These are phyloP conservation scores for Penicillium desertorum DNA, from an alignment of 495 filamentous ascomycete species.

Conservation along the genomic window DNA sequence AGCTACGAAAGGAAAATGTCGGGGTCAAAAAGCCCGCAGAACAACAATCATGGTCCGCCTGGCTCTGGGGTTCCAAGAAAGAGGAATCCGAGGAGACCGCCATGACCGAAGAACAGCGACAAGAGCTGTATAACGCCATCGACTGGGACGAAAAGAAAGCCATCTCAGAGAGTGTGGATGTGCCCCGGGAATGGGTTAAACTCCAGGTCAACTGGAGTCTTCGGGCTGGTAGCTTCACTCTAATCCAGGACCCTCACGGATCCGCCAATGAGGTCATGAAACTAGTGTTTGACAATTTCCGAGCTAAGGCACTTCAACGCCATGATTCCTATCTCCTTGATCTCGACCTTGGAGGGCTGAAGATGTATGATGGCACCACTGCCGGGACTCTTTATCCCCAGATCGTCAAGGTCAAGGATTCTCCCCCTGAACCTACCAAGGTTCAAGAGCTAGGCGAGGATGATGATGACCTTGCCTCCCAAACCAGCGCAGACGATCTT, in stretches of 20 bases:
- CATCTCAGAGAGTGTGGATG: slow-evolving; percentile 80
- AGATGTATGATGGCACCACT: slow-evolving; percentile 95
- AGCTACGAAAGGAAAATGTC: slow-evolving; percentile 91
- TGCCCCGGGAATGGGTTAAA: slow-evolving; percentile 86
- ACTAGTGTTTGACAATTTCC: slow-evolving; percentile 90
- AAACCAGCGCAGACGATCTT: slow-evolving; percentile 51
- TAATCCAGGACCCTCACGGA: slow-evolving; percentile 83
- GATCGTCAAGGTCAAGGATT: slow-evolving; percentile 92
- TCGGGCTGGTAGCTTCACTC: slow-evolving; percentile 88
- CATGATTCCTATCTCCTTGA: slow-evolving; percentile 87
- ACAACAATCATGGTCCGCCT: slow-evolving; percentile 80
- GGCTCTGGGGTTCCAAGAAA: slow-evolving; percentile 81
- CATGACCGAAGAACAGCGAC: slow-evolving; percentile 92
- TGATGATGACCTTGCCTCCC: slow-evolving; percentile 62
- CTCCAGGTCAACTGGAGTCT: slow-evolving; percentile 87
- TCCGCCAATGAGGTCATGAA: slow-evolving; percentile 76
- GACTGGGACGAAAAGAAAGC: slow-evolving; percentile 97
- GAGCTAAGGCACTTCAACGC: slow-evolving; percentile 79
- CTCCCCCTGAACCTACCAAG: slow-evolving; percentile 52
- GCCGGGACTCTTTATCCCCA: slow-evolving; percentile 85
- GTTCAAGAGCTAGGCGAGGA: slow-evolving; percentile 46
- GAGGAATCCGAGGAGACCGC: slow-evolving; percentile 68
- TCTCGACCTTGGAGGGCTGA: slow-evolving; percentile 84
- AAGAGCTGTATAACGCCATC: slow-evolving; percentile 95
- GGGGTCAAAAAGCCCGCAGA: slow-evolving; percentile 65